Evolutionary conservation across 768 basidiomycete species (phyloP).

Genomic region (Serendipita sp.): DNA sequence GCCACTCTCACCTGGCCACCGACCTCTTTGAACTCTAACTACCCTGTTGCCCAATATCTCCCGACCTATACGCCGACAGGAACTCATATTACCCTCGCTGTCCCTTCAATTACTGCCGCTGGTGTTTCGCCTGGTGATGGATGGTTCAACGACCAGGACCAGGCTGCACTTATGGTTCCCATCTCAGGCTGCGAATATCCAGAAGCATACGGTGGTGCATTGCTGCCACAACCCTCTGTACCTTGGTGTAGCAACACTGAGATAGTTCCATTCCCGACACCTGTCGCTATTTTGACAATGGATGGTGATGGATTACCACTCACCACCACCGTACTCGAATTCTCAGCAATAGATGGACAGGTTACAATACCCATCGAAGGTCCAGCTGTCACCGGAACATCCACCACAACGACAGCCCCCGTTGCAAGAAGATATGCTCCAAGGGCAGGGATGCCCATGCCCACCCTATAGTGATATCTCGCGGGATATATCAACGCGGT

Average conservation of each 20-base stretch:
- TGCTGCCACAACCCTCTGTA: not conserved
- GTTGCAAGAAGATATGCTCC: not conserved
- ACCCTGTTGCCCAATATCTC: conserved; percentile 19
- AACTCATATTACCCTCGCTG: conserved; percentile 38
- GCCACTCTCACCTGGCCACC: conserved; percentile 39
- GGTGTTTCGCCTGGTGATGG: conserved; percentile 7
- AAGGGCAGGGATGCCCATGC: not conserved
- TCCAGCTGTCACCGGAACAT: not conserved
- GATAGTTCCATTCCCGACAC: not conserved
- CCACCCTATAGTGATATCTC: not conserved
- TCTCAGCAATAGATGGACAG: not conserved
- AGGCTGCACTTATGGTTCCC: not conserved
- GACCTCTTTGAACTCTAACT: conserved; percentile 11
- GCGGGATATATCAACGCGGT: no score
- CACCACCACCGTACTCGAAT: not conserved
- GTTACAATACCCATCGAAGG: not conserved
- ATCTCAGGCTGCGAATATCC: not conserved
- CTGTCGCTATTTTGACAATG: not conserved
- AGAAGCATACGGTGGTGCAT: conserved; percentile 1
- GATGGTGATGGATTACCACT: not conserved
- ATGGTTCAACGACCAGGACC: conserved; percentile 2
- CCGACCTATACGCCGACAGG: conserved; percentile 55
- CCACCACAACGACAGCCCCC: not conserved
- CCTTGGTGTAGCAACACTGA: conserved; percentile 4
- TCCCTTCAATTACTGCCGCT: conserved; percentile 33